Percentiles rank a stretch among this genome's conserved stretches.
phyloP scores from a whole-genome alignment of 257 asterid species.

The Mitragyna speciosa region DNA sequence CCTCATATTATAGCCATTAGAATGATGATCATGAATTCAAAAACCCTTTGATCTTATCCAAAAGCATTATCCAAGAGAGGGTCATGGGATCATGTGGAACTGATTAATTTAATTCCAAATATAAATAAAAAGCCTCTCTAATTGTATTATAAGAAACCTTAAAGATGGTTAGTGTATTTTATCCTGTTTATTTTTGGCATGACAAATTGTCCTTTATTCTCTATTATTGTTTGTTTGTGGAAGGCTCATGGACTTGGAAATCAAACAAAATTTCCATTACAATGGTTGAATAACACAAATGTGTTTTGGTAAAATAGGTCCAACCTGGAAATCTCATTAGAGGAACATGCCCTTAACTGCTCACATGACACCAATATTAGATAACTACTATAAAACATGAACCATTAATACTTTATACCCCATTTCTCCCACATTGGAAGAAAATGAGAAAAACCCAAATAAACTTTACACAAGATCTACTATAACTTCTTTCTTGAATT shows the following conservation, averaged over 20 bases:
- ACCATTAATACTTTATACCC: neutral
- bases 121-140: neutral
- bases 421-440: neutral
- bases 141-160: neutral
- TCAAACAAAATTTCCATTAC: neutral
- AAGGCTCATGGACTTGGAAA: neutral
- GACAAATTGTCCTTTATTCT: neutral
- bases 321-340: neutral
- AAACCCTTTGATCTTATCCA: neutral
- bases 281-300: neutral
- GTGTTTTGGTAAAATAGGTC: neutral
- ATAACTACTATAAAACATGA: neutral
- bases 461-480: neutral
- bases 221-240: neutral
- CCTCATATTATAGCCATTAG: neutral
- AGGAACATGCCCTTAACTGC: conserved; percentile 11
- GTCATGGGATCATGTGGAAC: neutral
- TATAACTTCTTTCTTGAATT: neutral
- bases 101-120: neutral
- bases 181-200: neutral
- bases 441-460: neutral
- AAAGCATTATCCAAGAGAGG: neutral
- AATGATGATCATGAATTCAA: neutral
- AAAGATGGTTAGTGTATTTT: neutral
- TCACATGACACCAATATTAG: conserved; percentile 4